phyloP scores from a whole-genome alignment of 331 rosid genomes.

The Rhamnella rubrinervis region DNA sequence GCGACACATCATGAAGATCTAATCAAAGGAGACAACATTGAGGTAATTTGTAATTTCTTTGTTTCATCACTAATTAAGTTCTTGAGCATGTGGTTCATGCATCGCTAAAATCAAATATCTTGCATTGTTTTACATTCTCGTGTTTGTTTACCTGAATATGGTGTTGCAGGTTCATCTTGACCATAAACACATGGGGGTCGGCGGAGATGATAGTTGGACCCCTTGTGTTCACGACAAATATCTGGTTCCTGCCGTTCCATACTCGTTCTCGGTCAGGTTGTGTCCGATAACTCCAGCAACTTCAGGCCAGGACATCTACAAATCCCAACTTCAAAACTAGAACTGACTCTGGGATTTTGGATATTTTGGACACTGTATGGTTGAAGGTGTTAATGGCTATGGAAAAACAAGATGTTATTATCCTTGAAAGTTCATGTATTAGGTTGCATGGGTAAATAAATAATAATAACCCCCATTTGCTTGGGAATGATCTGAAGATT shows the following conservation, averaged over 20 bases:
- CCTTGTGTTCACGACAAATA: conserved; percentile 68
- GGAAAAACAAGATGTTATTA: neutral
- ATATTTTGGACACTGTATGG: neutral
- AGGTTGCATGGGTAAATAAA: neutral
- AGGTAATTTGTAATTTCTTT: conserved; percentile 62
- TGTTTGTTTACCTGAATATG: neutral
- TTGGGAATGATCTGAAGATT: too few species aligned
- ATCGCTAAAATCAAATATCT: too few species aligned
- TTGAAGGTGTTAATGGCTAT: neutral
- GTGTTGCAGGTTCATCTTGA: conserved; percentile 78
- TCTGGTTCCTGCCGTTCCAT: conserved; percentile 58
- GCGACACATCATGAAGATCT: conserved; percentile 75
- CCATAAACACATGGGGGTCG: conserved; percentile 94
- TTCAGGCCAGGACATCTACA: conserved; percentile 61
- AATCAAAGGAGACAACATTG: conserved; percentile 71
- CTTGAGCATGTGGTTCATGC: neutral
- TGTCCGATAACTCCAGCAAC: conserved; percentile 54
- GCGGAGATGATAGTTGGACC: conserved; percentile 98
- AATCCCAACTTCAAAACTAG: conserved; percentile 54
- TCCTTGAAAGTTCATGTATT: neutral
- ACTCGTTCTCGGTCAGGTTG: conserved; percentile 68
- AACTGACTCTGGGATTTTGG: neutral
- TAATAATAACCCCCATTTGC: neutral
- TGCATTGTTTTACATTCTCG: too few species aligned
- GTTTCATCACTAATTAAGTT: neutral